Evolutionary conservation across 1,284 basidiomycete genomes (phyloP).

Genomic region (Sporisorium graminicola): DNA sequence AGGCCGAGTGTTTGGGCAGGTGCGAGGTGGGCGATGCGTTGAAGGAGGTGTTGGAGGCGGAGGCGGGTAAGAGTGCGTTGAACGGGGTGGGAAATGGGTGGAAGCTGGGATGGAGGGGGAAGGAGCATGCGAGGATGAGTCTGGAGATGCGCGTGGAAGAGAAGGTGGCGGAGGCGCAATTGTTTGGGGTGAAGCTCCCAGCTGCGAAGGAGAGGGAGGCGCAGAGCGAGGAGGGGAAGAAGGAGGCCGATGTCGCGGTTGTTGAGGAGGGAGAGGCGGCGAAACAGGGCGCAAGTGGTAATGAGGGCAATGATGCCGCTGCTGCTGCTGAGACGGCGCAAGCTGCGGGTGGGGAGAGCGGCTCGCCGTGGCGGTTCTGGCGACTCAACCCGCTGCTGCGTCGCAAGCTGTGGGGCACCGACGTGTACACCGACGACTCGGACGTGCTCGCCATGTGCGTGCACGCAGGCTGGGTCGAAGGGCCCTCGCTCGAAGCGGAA

Average conservation of each 20-base stretch:
- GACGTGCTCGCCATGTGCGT: constrained; percentile 73
- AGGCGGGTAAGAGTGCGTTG: constrained; percentile 17
- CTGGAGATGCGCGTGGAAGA: constrained; percentile 54
- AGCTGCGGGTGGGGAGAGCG: background rate
- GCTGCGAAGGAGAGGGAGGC: background rate
- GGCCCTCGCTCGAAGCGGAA: constrained; percentile 62
- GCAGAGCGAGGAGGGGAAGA: background rate
- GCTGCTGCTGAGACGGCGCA: background rate
- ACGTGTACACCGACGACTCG: constrained; percentile 76
- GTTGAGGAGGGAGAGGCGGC: background rate
- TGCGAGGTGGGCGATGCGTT: constrained; percentile 38
- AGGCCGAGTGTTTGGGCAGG: constrained; percentile 23
- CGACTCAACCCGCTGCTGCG: constrained; percentile 50
- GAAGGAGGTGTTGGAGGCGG: constrained; percentile 38
- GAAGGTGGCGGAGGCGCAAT: constrained; percentile 32
- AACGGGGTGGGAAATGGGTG: constrained; percentile 45
- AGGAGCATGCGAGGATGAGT: constrained; percentile 62
- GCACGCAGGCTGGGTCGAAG: constrained; percentile 73
- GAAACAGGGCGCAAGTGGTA: background rate
- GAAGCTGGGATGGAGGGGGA: constrained; percentile 66
- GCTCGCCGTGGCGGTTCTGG: constrained; percentile 62
- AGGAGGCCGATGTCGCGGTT: background rate
- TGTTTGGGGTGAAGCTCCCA: constrained; percentile 30
- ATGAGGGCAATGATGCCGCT: background rate
- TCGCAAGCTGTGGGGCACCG: constrained; percentile 74